These are phyloP conservation scores for Geranomyces variabilis DNA, from an alignment of 192 early-diverging fungal species.

Conservation along the genomic window DNA sequence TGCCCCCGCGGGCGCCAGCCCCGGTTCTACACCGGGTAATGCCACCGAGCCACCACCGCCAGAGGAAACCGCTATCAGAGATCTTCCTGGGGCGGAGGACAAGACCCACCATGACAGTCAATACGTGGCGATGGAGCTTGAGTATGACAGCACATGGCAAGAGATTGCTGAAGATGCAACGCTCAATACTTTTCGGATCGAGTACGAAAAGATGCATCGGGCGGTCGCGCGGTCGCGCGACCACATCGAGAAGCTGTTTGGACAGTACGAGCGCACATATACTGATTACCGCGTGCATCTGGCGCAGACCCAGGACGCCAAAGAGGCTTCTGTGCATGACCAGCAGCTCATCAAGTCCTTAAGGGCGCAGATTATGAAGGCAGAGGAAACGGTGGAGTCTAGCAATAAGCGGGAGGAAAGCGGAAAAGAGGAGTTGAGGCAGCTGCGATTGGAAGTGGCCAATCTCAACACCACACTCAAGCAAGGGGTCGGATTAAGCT, in stretches of 20 bases:
- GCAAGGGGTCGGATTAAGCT: conserved; percentile 64
- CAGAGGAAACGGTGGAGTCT: conserved; percentile 48
- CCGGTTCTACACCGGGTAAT: no score
- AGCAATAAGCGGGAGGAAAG: conserved; percentile 53
- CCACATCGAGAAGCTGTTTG: conserved; percentile 43
- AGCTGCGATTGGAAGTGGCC: conserved; percentile 53
- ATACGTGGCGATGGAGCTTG: conserved; percentile 25
- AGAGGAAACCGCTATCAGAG: neutral
- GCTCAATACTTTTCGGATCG: conserved; percentile 40
- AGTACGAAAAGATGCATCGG: conserved; percentile 60
- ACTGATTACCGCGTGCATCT: conserved; percentile 44
- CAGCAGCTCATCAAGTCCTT: conserved; percentile 48
- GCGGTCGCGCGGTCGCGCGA: conserved; percentile 44
- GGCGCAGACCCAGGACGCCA: conserved; percentile 32
- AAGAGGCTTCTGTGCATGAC: conserved; percentile 43
- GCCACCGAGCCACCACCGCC: no score
- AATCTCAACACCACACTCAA: conserved; percentile 53
- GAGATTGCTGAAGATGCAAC: conserved; percentile 19
- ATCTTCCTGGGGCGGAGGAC: conserved; percentile 27
- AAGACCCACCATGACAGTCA: conserved; percentile 25
- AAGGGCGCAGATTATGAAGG: conserved; percentile 51
- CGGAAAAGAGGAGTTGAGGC: conserved; percentile 55
- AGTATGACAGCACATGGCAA: conserved; percentile 23
- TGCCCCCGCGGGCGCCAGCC: no score
- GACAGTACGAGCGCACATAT: conserved; percentile 41